phyloP scores from a whole-genome alignment of 257 asterid species.

The Fraxinus excelsior region DNA sequence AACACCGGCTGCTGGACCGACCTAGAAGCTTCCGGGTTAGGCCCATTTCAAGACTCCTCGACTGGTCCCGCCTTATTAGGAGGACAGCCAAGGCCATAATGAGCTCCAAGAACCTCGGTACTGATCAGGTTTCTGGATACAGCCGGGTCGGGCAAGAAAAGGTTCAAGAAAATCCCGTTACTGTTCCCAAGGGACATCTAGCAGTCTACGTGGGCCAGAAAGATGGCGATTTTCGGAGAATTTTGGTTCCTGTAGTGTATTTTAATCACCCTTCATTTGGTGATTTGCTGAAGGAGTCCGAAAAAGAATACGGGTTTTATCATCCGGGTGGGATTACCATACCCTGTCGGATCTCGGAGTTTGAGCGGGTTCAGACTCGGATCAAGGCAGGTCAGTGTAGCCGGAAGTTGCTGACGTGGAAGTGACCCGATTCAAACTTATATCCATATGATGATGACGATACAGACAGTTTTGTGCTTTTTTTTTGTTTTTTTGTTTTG shows the following conservation, averaged over 20 bases:
- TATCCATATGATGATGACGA: constrained; percentile 10
- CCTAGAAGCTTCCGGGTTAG: not conserved
- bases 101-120: constrained; percentile 20
- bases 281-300: constrained; percentile 33
- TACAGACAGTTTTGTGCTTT: not conserved
- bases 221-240: constrained; percentile 31
- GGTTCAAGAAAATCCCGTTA: constrained; percentile 2
- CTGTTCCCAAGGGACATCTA: constrained; percentile 34
- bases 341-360: constrained; percentile 41
- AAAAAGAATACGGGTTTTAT: constrained; percentile 37
- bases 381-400: constrained; percentile 29
- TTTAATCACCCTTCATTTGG: constrained; percentile 38
- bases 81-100: constrained; percentile 35
- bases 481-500: not conserved
- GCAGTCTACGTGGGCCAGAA: constrained; percentile 36
- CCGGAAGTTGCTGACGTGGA: constrained; percentile 33
- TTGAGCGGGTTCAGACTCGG: constrained; percentile 36
- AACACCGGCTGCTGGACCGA: constrained; percentile 19
- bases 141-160: constrained; percentile 11
- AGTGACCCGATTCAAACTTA: constrained; percentile 10
- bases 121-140: constrained; percentile 9
- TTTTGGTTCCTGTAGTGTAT: constrained; percentile 39
- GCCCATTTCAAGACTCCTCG: constrained; percentile 29
- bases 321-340: constrained; percentile 43
- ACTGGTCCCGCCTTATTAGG: constrained; percentile 31